Base-by-base conservation (phyloP, 106 monocot genomes). In the Dactylorhiza incarnata region DNA sequence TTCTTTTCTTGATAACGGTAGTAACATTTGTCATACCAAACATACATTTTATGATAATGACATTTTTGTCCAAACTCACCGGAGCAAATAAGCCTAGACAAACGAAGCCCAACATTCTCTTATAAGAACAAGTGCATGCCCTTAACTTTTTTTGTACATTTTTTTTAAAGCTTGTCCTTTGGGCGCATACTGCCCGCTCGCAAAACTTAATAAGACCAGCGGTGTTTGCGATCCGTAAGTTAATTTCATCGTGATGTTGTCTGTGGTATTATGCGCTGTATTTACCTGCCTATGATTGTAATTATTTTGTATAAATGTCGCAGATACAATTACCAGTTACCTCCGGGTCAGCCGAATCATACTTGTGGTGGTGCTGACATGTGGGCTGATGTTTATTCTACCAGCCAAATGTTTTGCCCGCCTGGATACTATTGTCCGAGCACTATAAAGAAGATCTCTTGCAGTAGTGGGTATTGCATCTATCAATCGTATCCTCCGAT, bases 151-250 rank as follows among this genome's bases (percentile, higher is more conserved):
- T 72, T n/a, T n/a, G n/a, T 37, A 37, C 56, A 59, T 84, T 65
- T 45, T 80, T 45, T 55, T 69, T 19, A 78, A 71, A 95, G 95
- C 95, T 75, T 95, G 95, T 79, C 95, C 95, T 5, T 74, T 97
- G 48, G 97, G 97, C 24, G 78, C 97, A 54, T 94, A 89, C 78
- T 97, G 97, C 77, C 97, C 95, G 25, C 79, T 78, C 54, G 90
- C 83, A 58, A 85, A 73, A 43, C 70, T 93, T 52, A 93, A 92
- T 71, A 84, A 53, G 26, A 88, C 88, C 22, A 85, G 88, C 53
- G 95, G 95, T 52, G 63, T 84, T 74, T 95, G 95, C 83, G 88
- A 92, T 72, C 95, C 95, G 95, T 95, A 87, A 92, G 95, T 85
- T 59, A 37, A 53, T 44, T 62, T 79, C 72, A 11, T 77, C 53